A percentile compares a stretch with the other conserved stretches of the same genome.
Evolutionary conservation across 306 rosid genomes (phyloP).

Genomic region (Astragalus membranaceus): DNA sequence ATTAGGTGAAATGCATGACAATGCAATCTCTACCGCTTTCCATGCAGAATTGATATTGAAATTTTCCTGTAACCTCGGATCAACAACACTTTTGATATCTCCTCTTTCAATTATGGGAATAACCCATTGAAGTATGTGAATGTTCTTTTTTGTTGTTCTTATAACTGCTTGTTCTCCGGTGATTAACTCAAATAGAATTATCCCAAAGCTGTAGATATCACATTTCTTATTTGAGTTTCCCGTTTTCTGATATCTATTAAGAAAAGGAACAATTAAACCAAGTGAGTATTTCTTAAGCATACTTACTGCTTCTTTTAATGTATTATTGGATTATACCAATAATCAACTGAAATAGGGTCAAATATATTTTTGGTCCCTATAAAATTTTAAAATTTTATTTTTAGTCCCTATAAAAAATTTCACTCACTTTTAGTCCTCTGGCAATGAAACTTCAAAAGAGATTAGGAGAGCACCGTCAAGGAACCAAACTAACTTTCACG

Average conservation of each 20-base stretch:
- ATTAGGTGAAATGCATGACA: slow-evolving; percentile 1
- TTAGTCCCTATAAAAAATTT: no score
- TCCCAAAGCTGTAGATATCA: slow-evolving; percentile 21
- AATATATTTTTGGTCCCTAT: no score
- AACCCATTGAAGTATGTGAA: slow-evolving; percentile 27
- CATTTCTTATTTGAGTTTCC: slow-evolving; percentile 21
- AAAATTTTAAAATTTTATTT: no score
- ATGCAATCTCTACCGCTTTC: slow-evolving; percentile 22
- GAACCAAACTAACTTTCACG: no score
- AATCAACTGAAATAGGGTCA: no score
- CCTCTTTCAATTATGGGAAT: slow-evolving; percentile 19
- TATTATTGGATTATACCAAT: not conserved
- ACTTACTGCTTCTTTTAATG: not conserved
- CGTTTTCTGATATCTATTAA: not conserved
- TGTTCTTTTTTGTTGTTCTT: not conserved
- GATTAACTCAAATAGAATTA: slow-evolving; percentile 35
- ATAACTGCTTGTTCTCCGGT: not conserved
- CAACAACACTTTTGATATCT: slow-evolving; percentile 20
- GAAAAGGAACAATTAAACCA: not conserved
- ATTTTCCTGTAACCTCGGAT: slow-evolving; percentile 21
- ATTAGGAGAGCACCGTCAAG: no score
- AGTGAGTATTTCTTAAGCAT: not conserved
- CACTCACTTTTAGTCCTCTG: no score
- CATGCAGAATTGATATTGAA: slow-evolving; percentile 20
- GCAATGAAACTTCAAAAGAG: no score